phyloP scores from a whole-genome alignment of 441 rosid genomes.

The Populus hybrid region DNA sequence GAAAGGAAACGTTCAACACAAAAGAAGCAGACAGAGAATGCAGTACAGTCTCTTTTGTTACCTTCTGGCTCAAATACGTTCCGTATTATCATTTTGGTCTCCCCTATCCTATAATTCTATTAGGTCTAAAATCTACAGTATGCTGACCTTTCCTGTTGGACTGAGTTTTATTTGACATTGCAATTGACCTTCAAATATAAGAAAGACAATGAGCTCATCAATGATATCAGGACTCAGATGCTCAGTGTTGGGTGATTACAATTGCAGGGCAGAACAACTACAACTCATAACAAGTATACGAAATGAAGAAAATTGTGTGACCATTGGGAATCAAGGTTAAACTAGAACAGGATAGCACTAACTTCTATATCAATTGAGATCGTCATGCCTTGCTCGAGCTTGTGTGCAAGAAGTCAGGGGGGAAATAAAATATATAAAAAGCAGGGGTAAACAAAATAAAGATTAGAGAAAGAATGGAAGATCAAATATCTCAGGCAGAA shows the following conservation, averaged over 20 bases:
- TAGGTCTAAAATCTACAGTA: not conserved
- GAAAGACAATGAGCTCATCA: not conserved
- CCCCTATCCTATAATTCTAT: not conserved
- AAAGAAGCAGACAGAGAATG: not conserved
- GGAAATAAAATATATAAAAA: not conserved
- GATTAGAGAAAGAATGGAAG: not conserved
- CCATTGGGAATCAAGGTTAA: not conserved
- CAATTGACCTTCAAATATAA: not conserved
- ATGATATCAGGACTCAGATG: not conserved
- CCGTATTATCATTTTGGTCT: not conserved
- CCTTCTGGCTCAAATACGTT: not conserved
- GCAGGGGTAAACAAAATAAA: not conserved
- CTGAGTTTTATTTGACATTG: not conserved
- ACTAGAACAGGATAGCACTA: not conserved
- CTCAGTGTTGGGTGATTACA: not conserved
- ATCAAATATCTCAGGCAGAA: not conserved
- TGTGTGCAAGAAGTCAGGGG: not conserved
- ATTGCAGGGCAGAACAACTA: not conserved
- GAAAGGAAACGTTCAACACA: not conserved
- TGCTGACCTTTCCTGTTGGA: not conserved
- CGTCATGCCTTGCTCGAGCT: not conserved
- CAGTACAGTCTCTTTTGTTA: not conserved
- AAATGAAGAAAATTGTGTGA: not conserved
- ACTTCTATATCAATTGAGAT: not conserved
- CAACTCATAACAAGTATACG: not conserved